These are phyloP conservation scores for Gleditsia sinensis DNA, from an alignment of 306 rosid species.

Conservation along the genomic window DNA sequence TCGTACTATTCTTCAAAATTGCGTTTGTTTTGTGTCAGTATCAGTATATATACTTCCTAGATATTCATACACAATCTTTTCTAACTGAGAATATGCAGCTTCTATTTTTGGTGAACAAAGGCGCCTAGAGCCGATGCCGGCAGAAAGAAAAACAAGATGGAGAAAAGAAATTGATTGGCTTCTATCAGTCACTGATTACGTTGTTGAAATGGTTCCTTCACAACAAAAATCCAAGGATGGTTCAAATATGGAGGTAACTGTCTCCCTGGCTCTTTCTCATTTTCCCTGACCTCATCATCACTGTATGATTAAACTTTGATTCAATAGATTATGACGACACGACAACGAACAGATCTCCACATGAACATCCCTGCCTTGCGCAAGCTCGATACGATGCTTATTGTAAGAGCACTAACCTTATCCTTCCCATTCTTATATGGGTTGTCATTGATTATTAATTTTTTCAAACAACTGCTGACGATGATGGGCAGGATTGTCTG, in stretches of 20 bases:
- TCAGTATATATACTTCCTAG: too few relatives aligned
- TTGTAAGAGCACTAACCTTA: constrained; percentile 52
- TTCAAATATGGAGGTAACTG: constrained; percentile 77
- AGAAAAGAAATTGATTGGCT: constrained; percentile 89
- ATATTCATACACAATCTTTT: constrained; percentile 29
- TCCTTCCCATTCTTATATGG: not conserved
- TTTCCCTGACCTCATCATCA: not conserved
- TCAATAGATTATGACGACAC: constrained; percentile 87
- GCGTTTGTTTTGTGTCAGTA: too few relatives aligned
- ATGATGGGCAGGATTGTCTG: constrained; percentile 72
- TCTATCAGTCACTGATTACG: constrained; percentile 73
- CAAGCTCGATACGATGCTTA: constrained; percentile 90
- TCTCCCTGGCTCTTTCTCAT: not conserved
- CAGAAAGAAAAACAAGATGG: constrained; percentile 82
- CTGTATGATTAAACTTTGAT: constrained; percentile 26
- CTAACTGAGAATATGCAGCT: constrained; percentile 64
- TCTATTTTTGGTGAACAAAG: constrained; percentile 89
- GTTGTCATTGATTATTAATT: not conserved
- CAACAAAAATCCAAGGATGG: constrained; percentile 87
- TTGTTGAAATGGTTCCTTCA: constrained; percentile 91
- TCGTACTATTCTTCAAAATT: too few relatives aligned
- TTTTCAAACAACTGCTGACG: constrained; percentile 13
- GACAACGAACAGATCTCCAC: constrained; percentile 91
- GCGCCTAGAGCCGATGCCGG: constrained; percentile 84
- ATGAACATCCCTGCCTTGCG: constrained; percentile 94